These are phyloP conservation scores for Alternaria arbusti DNA, from an alignment of 2,329 filamentous ascomycete species.

Conservation along the genomic window DNA sequence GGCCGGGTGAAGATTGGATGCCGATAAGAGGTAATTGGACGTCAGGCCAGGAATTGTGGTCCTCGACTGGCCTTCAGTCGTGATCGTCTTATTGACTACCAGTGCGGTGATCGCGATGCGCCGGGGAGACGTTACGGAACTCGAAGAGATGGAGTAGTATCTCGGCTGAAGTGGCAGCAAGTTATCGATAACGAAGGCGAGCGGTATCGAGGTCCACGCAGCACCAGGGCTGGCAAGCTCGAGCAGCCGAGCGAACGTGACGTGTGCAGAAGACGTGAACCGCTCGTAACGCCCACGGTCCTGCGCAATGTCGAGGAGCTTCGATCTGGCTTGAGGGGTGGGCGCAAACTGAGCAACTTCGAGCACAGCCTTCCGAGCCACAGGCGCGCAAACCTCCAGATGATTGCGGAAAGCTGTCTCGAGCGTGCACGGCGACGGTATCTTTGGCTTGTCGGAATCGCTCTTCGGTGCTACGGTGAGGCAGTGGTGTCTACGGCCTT, in stretches of 20 bases:
- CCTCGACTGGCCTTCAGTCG: constrained; percentile 12
- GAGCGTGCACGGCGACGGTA: constrained; percentile 52
- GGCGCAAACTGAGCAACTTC: constrained; percentile 52
- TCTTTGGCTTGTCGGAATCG: constrained; percentile 36
- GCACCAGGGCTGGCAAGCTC: constrained; percentile 30
- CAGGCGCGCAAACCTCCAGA: constrained; percentile 54
- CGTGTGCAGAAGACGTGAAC: constrained; percentile 39
- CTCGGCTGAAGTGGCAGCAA: constrained; percentile 34
- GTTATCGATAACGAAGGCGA: constrained; percentile 41
- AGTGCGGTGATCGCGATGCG: constrained; percentile 49
- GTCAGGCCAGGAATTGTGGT: constrained; percentile 45
- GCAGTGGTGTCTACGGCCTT: constrained; percentile 17
- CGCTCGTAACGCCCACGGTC: constrained; percentile 45
- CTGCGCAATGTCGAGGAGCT: constrained; percentile 38
- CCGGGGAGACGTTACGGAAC: constrained; percentile 47
- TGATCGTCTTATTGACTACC: constrained; percentile 43
- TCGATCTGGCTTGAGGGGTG: constrained; percentile 35
- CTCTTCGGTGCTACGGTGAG: constrained; percentile 41
- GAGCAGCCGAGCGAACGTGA: constrained; percentile 50
- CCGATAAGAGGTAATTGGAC: constrained; percentile 49
- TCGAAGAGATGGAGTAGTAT: constrained; percentile 47
- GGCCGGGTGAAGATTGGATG: constrained; percentile 27
- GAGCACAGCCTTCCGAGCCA: constrained; percentile 49
- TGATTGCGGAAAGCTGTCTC: constrained; percentile 53
- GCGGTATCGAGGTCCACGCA: constrained; percentile 43